Conservation (phyloP, 2,329 filamentous ascomycete genomes). For the Fusarium sp. region DNA sequence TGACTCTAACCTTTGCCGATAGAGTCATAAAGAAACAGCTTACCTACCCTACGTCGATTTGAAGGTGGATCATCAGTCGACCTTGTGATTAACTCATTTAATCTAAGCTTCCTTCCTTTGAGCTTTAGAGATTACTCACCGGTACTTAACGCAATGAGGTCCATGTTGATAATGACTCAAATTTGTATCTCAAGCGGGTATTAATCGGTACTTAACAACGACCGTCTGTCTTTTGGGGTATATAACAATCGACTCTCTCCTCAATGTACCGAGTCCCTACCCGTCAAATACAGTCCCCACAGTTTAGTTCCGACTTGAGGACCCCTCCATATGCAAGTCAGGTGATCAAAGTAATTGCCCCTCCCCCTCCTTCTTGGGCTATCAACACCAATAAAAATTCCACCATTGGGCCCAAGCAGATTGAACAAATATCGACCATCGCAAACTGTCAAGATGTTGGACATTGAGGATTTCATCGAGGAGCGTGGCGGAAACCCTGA, state of each 20-base stretch:
- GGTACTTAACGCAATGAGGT: background rate
- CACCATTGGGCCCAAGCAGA: slow-evolving; percentile 27
- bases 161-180: background rate
- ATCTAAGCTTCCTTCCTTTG: background rate
- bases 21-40: background rate
- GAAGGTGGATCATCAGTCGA: background rate
- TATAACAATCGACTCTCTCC: background rate
- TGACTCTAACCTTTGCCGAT: background rate
- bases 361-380: slow-evolving; percentile 44
- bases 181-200: background rate
- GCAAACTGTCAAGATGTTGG: slow-evolving; percentile 67
- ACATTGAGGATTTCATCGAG: slow-evolving; percentile 81
- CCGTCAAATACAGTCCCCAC: background rate
- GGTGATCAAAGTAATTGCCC: slow-evolving; percentile 39
- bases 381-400: slow-evolving; percentile 42
- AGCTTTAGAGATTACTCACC: background rate
- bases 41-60: background rate
- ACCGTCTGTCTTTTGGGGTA: background rate
- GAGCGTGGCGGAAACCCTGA: slow-evolving; percentile 93
- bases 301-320: background rate
- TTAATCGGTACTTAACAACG: background rate
- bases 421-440: slow-evolving; percentile 30
- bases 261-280: too few relatives aligned
- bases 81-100: background rate
- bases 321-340: slow-evolving; percentile 39